Conservation (phyloP, 176 grass and related monocot species). For the Oryza officinalis region DNA sequence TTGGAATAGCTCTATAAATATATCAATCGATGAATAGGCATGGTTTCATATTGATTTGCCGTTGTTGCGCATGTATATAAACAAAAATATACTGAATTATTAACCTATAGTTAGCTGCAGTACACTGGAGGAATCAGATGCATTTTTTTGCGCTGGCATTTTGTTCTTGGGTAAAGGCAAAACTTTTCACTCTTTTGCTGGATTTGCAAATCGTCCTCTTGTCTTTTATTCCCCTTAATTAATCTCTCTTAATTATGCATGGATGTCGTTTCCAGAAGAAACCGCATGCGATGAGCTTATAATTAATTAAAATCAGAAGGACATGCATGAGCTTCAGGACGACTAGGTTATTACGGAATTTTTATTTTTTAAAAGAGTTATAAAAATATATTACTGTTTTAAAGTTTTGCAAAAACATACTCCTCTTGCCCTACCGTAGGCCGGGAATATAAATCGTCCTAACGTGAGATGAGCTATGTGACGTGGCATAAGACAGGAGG, state of each 20-base stretch:
- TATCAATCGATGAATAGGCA: conserved; percentile 2
- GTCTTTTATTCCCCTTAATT: neutral
- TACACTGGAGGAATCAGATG: conserved; percentile 53
- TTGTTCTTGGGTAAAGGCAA: conserved; percentile 20
- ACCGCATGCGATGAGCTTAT: neutral
- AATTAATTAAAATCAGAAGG: too few relatives aligned
- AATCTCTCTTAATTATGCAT: neutral
- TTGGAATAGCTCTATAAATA: neutral
- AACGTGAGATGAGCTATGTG: too few relatives aligned
- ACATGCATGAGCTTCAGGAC: too few relatives aligned
- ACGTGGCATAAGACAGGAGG: too few relatives aligned
- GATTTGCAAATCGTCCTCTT: conserved; percentile 45
- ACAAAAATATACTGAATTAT: conserved; percentile 11
- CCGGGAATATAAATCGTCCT: too few relatives aligned
- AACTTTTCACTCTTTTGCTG: conserved; percentile 33
- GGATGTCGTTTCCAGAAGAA: conserved; percentile 19
- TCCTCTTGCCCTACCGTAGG: too few relatives aligned
- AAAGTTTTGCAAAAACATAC: too few relatives aligned
- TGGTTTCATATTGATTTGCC: conserved; percentile 37
- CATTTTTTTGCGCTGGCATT: conserved; percentile 26
- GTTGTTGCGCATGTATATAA: neutral
- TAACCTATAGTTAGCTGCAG: conserved; percentile 17
- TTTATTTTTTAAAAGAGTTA: too few relatives aligned
- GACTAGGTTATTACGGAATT: too few relatives aligned
- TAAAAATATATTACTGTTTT: too few relatives aligned